phyloP scores from a whole-genome alignment of 2,329 filamentous ascomycete species.

The Tolypocladium ophioglossoides region DNA sequence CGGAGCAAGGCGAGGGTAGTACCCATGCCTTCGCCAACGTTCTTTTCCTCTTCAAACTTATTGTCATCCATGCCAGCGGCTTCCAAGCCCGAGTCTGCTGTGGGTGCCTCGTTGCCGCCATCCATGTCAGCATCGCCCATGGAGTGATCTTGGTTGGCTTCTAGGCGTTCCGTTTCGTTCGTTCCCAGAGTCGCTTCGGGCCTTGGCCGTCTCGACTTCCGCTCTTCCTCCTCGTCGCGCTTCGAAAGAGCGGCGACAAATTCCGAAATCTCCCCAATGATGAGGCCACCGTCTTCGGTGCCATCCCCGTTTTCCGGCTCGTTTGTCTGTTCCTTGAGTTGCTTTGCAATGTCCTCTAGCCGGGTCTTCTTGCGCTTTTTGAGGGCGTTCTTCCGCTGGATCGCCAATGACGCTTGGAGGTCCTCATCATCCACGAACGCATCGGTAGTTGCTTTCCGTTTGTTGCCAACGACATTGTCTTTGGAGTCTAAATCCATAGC shows the following conservation, averaged over 20 bases:
- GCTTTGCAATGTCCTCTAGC: constrained; percentile 77
- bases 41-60: constrained; percentile 78
- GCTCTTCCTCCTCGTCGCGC: constrained; percentile 44
- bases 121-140: constrained; percentile 18
- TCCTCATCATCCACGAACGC: constrained; percentile 86
- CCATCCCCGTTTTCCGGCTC: constrained; percentile 35
- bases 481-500: constrained; percentile 69
- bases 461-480: constrained; percentile 39
- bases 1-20: constrained; percentile 73
- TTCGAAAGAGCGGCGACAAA: constrained; percentile 82
- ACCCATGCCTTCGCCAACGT: constrained; percentile 66
- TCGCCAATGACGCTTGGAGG: constrained; percentile 72
- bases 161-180: background rate
- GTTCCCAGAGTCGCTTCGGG: background rate
- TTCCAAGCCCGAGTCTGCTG: constrained; percentile 4
- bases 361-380: constrained; percentile 86
- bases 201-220: constrained; percentile 36
- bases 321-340: constrained; percentile 57
- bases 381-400: constrained; percentile 71
- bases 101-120: constrained; percentile 19
- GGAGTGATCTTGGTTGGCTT: constrained; percentile 11
- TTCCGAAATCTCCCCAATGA: constrained; percentile 94
- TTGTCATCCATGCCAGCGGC: constrained; percentile 38
- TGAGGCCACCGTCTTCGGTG: constrained; percentile 46
- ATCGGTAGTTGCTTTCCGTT: constrained; percentile 53